These are phyloP conservation scores for Scedosporium boydii DNA, from an alignment of 2,329 filamentous ascomycete species.

Conservation along the genomic window DNA sequence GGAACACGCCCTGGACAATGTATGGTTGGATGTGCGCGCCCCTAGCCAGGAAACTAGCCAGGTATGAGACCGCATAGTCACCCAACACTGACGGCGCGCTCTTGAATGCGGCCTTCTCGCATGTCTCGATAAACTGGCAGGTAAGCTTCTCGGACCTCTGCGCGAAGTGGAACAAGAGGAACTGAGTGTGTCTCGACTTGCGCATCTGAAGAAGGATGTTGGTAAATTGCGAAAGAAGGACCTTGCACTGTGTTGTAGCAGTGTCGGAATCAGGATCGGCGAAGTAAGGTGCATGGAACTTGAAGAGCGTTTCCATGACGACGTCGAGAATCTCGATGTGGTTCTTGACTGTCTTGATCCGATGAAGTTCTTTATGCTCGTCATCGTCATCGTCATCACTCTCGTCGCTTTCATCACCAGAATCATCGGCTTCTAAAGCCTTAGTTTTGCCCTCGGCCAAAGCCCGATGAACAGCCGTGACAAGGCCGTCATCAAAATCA, in stretches of 20 bases:
- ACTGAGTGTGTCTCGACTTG: slow-evolving; percentile 87
- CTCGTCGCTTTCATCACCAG: slow-evolving; percentile 56
- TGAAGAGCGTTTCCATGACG: slow-evolving; percentile 80
- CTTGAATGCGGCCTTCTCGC: slow-evolving; percentile 29
- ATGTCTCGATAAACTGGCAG: slow-evolving; percentile 50
- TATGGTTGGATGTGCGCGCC: slow-evolving; percentile 70
- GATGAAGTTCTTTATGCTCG: slow-evolving; percentile 27
- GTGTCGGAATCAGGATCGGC: slow-evolving; percentile 56
- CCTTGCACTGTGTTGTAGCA: slow-evolving; percentile 64
- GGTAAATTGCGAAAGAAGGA: slow-evolving; percentile 76
- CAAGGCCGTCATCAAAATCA: slow-evolving; percentile 81
- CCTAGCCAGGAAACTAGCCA: slow-evolving; percentile 88
- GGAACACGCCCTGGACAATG: slow-evolving; percentile 74
- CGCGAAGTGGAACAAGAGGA: slow-evolving; percentile 90
- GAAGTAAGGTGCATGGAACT: slow-evolving; percentile 69
- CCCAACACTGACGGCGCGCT: slow-evolving; percentile 62
- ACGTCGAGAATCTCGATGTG: slow-evolving; percentile 87
- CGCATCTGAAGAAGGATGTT: slow-evolving; percentile 84
- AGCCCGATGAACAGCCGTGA: slow-evolving; percentile 58
- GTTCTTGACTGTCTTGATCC: slow-evolving; percentile 63
- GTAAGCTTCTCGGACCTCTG: slow-evolving; percentile 71
- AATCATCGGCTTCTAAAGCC: slow-evolving; percentile 40
- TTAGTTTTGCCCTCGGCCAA: slow-evolving; percentile 16
- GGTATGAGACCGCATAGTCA: slow-evolving; percentile 81
- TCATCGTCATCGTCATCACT: slow-evolving; percentile 60